Evolutionary conservation across 2,329 filamentous ascomycete genomes (phyloP).

Genomic region (Ophiocordyceps australis): DNA sequence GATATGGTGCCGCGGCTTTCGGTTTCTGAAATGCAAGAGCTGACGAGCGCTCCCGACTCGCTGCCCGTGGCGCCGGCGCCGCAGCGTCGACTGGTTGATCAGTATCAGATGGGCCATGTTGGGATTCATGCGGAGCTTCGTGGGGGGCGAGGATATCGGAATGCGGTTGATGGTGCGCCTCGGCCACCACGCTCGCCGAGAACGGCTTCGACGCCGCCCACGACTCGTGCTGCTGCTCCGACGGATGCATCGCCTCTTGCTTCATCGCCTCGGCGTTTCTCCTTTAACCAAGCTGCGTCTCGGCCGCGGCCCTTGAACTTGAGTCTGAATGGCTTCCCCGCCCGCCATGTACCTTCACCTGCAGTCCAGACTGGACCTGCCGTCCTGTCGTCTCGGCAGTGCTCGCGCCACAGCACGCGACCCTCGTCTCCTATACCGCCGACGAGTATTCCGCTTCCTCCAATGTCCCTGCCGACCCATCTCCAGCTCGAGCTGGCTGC

Average conservation of each 20-base stretch:
- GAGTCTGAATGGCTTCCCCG: slow-evolving; percentile 10
- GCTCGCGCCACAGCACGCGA: slow-evolving; percentile 9
- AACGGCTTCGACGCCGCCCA: slow-evolving; percentile 35
- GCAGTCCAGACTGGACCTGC: slow-evolving; percentile 8
- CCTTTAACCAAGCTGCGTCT: slow-evolving; percentile 22
- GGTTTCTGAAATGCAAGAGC: slow-evolving; percentile 37
- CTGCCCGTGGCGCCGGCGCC: slow-evolving; percentile 30
- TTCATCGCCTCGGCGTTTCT: slow-evolving; percentile 24
- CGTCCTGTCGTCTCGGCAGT: slow-evolving; percentile 4
- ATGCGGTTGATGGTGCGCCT: slow-evolving; percentile 8
- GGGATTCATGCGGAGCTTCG: slow-evolving; percentile 9
- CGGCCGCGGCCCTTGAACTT: slow-evolving; percentile 26
- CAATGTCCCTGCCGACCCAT: slow-evolving; percentile 48
- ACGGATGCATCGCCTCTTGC: slow-evolving; percentile 7
- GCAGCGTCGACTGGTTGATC: slow-evolving; percentile 17
- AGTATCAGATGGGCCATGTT: slow-evolving; percentile 14
- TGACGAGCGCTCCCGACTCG: slow-evolving; percentile 37
- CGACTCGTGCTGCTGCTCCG: slow-evolving; percentile 19
- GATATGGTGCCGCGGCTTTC: slow-evolving; percentile 35
- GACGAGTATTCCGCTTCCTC: slow-evolving; percentile 41
- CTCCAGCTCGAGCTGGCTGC: slow-evolving; percentile 46
- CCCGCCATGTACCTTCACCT: slow-evolving; percentile 5
- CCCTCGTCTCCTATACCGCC: slow-evolving; percentile 30
- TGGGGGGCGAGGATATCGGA: slow-evolving; percentile 1
- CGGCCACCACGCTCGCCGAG: slow-evolving; percentile 16